These are phyloP conservation scores for Spiraea crenata DNA, from an alignment of 331 rosid genomes.

Conservation along the genomic window DNA sequence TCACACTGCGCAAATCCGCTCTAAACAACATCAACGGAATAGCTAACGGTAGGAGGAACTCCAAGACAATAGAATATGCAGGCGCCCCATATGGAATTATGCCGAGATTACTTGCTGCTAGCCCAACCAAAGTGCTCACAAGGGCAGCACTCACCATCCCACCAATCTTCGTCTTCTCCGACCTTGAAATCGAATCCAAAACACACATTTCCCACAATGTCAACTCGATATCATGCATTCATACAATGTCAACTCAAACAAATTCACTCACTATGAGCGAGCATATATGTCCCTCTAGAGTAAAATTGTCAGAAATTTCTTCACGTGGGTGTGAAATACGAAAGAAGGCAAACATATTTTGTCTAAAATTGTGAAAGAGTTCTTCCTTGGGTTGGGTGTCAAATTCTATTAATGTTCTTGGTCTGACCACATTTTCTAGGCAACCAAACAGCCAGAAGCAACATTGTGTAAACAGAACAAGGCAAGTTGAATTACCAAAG, in stretches of 20 bases:
- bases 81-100: slow-evolving; percentile 47
- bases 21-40: slow-evolving; percentile 59
- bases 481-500: slow-evolving; percentile 42
- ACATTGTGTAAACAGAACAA: not conserved
- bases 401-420: not conserved
- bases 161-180: slow-evolving; percentile 67
- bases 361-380: no score
- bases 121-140: slow-evolving; percentile 60
- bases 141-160: slow-evolving; percentile 58
- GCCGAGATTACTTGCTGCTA: slow-evolving; percentile 57
- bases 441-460: not conserved
- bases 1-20: slow-evolving; percentile 61
- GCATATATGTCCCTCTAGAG: not conserved
- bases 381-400: no score
- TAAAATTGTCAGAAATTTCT: not conserved
- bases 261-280: not conserved
- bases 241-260: not conserved
- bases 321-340: no score
- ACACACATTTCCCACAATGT: not conserved
- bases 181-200: slow-evolving; percentile 37
- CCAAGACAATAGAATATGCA: slow-evolving; percentile 51
- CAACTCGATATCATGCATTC: not conserved
- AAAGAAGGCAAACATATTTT: no score
- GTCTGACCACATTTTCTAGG: not conserved
- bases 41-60: slow-evolving; percentile 54